Percentiles rank a stretch among this genome's conserved stretches.
Conservation (phyloP, 345 rosid species). For the Populus davidiana region DNA sequence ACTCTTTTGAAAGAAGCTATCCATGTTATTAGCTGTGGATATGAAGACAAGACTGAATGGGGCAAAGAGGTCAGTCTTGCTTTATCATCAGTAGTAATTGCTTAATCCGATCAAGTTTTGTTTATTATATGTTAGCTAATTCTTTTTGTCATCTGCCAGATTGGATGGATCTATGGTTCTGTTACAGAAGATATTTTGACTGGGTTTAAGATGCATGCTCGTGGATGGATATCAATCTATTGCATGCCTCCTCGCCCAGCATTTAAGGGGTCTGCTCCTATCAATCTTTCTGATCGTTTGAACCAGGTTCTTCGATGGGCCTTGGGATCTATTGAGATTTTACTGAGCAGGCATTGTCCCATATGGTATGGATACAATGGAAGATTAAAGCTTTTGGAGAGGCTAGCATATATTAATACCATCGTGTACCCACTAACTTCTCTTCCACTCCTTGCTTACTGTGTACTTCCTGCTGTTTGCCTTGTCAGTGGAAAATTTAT, state of each 20-base stretch:
- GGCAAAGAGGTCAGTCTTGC: constrained; percentile 79
- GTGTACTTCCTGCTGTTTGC: constrained; percentile 93
- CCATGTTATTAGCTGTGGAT: constrained; percentile 98
- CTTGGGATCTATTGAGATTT: constrained; percentile 90
- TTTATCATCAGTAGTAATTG: too few species aligned
- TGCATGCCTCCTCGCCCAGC: constrained; percentile 99
- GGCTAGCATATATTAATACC: constrained; percentile 93
- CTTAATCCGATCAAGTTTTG: neutral
- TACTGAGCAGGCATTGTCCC: constrained; percentile 98
- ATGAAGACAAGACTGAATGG: constrained; percentile 99
- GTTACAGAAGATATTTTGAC: constrained; percentile 99
- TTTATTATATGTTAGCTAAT: neutral
- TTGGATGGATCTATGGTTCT: constrained; percentile 99
- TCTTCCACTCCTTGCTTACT: constrained; percentile 85
- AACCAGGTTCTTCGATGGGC: constrained; percentile 99
- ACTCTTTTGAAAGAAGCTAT: constrained; percentile 94
- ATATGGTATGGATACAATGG: constrained; percentile 97
- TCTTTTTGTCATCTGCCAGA: constrained; percentile 39
- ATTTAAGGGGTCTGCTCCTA: constrained; percentile 98
- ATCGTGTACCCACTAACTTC: constrained; percentile 95
- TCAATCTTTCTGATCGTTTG: constrained; percentile 98
- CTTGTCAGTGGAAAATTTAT: constrained; percentile 91
- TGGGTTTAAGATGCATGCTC: constrained; percentile 99
- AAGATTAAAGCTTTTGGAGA: constrained; percentile 73
- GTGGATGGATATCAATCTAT: constrained; percentile 96